Percentiles rank a stretch among this genome's conserved stretches.
phyloP scores from a whole-genome alignment of 768 basidiomycete species.

The Mycena vulgaris region DNA sequence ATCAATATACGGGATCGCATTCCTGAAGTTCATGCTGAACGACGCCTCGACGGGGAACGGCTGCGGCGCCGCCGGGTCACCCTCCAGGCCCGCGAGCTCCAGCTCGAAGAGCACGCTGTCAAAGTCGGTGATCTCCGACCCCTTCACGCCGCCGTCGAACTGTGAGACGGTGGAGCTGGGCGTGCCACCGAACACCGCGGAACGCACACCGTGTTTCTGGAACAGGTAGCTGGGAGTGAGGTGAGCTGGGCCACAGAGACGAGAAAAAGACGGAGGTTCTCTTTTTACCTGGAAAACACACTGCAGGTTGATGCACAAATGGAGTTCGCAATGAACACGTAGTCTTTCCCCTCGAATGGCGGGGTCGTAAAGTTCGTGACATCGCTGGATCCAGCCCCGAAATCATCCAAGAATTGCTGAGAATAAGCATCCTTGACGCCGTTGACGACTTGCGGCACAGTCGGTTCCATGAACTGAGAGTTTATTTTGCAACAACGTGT shows the following conservation, averaged over 20 bases:
- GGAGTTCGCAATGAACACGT: conserved; percentile 28
- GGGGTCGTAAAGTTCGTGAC: conserved; percentile 37
- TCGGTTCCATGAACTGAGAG: conserved; percentile 36
- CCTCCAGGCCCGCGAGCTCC: conserved; percentile 23
- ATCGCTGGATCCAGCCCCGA: conserved; percentile 18
- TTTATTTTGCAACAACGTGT: conserved; percentile 27
- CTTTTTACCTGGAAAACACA: no score
- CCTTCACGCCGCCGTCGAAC: conserved; percentile 37
- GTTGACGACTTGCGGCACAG: conserved; percentile 35
- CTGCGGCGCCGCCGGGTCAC: conserved; percentile 37
- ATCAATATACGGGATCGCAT: conserved; percentile 36
- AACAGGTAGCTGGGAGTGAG: conserved; percentile 25
- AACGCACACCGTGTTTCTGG: conserved; percentile 36
- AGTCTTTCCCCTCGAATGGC: conserved; percentile 29
- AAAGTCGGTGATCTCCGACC: conserved; percentile 32
- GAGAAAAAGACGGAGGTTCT: no score
- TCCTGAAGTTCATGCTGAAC: conserved; percentile 34
- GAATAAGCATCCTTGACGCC: no score
- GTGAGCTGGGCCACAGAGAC: no score
- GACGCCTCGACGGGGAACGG: conserved; percentile 30
- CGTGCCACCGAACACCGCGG: conserved; percentile 34
- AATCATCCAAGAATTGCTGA: conserved; percentile 36
- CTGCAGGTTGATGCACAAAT: conserved; percentile 33
- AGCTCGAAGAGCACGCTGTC: conserved; percentile 27
- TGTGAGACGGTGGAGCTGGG: conserved; percentile 25